Percentiles rank a stretch among this genome's conserved stretches.
Conservation (phyloP, 2,329 filamentous ascomycete species). For the Paracoccidioides brasiliensis region DNA sequence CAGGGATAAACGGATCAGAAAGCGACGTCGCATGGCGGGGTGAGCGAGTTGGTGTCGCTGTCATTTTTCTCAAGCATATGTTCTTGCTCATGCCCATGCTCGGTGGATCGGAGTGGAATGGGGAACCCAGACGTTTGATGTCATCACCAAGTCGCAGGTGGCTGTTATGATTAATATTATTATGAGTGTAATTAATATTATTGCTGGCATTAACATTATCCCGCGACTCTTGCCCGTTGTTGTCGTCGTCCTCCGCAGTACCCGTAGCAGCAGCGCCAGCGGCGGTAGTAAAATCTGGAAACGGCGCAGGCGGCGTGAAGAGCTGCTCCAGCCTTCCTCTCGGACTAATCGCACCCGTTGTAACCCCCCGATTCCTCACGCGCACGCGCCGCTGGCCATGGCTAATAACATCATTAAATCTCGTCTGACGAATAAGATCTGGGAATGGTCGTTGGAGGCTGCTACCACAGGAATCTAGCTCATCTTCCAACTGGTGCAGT, state of each 20-base stretch:
- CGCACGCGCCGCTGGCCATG: slow-evolving; percentile 45
- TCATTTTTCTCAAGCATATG: not conserved
- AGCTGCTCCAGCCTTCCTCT: slow-evolving; percentile 40
- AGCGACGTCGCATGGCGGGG: slow-evolving; percentile 31
- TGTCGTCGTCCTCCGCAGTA: not conserved
- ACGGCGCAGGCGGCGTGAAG: slow-evolving; percentile 38
- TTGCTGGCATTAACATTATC: not conserved
- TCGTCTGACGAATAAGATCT: slow-evolving; percentile 25
- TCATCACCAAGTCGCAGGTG: slow-evolving; percentile 25
- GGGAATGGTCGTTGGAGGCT: slow-evolving; percentile 22
- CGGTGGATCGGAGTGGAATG: slow-evolving; percentile 32
- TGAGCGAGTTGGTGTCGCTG: slow-evolving; percentile 14
- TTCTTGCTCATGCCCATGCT: slow-evolving; percentile 13
- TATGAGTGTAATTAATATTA: not conserved
- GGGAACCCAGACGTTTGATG: slow-evolving; percentile 36
- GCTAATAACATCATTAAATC: slow-evolving; percentile 33
- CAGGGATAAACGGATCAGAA: slow-evolving; percentile 30
- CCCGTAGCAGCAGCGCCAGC: not conserved
- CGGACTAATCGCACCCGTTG: slow-evolving; percentile 40
- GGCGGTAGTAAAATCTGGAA: not conserved
- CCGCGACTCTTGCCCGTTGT: not conserved
- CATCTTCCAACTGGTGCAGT: slow-evolving; percentile 41
- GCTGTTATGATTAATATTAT: slow-evolving; percentile 12
- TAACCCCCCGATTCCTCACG: slow-evolving; percentile 49
- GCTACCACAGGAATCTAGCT: slow-evolving; percentile 33